phyloP scores from a whole-genome alignment of 1,284 basidiomycete genomes.

The Cerrena zonata region DNA sequence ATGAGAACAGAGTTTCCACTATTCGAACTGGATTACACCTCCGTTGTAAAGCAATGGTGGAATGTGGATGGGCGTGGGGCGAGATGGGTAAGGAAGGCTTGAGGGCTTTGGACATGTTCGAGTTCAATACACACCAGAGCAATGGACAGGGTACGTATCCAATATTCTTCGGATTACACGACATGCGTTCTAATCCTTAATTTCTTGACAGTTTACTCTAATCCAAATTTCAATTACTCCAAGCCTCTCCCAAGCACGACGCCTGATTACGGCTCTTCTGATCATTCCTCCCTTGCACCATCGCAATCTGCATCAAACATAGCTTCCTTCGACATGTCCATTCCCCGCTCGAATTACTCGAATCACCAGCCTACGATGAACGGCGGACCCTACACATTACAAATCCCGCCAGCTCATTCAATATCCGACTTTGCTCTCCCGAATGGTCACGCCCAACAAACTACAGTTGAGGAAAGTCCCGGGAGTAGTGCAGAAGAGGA shows the following conservation, averaged over 20 bases:
- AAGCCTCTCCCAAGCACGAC: conserved; percentile 18
- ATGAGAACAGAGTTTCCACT: conserved; percentile 41
- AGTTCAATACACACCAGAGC: conserved; percentile 9
- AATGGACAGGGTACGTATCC: conserved; percentile 24
- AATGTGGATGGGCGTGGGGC: conserved; percentile 62
- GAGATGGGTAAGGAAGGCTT: conserved; percentile 59
- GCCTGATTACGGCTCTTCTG: conserved; percentile 24
- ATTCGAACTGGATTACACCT: conserved; percentile 56
- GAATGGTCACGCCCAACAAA: conserved; percentile 18
- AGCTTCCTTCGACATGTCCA: conserved; percentile 11
- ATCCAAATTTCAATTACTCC: conserved; percentile 11
- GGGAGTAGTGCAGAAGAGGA: conserved; percentile 32
- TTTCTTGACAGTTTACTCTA: conserved; percentile 1
- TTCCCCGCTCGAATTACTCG: conserved; percentile 7
- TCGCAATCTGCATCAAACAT: conserved; percentile 43
- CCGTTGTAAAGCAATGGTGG: conserved; percentile 57
- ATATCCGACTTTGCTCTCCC: conserved; percentile 43
- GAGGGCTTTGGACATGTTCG: conserved; percentile 33
- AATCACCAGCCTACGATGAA: conserved; percentile 1
- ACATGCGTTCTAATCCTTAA: neutral
- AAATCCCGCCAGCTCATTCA: conserved; percentile 54
- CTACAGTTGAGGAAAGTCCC: conserved; percentile 25
- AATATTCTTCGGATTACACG: conserved; percentile 1
- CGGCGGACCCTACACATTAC: conserved; percentile 18
- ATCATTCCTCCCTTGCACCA: conserved; percentile 34